Percentiles rank a stretch among this genome's conserved stretches.
phyloP scores from a whole-genome alignment of 139 green algal genomes.

The Gonium pectorale region DNA sequence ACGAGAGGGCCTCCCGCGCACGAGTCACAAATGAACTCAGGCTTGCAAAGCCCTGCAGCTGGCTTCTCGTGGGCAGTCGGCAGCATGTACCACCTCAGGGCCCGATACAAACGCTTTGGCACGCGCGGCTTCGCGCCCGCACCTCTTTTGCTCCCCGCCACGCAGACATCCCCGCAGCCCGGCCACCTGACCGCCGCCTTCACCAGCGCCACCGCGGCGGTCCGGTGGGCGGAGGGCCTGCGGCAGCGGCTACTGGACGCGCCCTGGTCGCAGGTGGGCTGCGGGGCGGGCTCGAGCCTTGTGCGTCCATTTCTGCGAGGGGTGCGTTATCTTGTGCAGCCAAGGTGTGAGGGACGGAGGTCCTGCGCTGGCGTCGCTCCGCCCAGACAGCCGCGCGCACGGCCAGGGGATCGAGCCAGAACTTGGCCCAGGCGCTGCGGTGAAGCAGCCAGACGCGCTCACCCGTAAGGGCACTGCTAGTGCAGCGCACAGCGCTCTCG shows the following conservation, averaged over 20 bases:
- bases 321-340: no score
- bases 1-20: background rate
- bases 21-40: background rate
- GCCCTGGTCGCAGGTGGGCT: slow-evolving; percentile 8
- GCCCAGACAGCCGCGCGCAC: background rate
- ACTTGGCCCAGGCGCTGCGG: background rate
- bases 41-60: background rate
- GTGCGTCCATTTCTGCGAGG: background rate
- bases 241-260: slow-evolving; percentile 4
- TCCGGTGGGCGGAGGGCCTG: slow-evolving; percentile 15
- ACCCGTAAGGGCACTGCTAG: no score
- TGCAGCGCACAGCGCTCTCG: no score
- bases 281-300: background rate
- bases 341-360: background rate
- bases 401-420: background rate
- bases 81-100: background rate
- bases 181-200: slow-evolving; percentile 9
- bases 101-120: background rate
- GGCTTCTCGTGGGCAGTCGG: background rate
- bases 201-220: slow-evolving; percentile 2
- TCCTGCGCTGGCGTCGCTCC: background rate
- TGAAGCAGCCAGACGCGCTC: background rate
- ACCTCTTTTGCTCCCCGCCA: no score
- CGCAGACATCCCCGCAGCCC: background rate
- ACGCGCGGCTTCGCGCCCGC: background rate